phyloP scores from a whole-genome alignment of 164 flowering plant species.

The Paratinospora sagittata region DNA sequence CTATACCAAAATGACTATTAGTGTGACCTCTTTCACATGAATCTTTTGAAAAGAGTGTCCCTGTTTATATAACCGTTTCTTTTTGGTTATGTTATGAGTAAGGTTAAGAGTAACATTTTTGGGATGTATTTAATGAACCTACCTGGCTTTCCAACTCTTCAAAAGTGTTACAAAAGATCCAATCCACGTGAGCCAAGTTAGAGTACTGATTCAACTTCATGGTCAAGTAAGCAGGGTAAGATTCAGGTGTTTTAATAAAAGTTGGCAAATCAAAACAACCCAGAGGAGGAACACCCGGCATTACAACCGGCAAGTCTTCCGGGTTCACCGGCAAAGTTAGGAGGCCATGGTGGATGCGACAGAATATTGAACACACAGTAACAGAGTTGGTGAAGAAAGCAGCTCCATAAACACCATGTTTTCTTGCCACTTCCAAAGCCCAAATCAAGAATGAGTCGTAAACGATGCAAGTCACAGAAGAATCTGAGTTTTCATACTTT shows the following conservation, averaged over 20 bases:
- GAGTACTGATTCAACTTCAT: background rate
- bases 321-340: background rate
- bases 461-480: background rate
- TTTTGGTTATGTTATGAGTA: too few species aligned
- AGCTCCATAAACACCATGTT: background rate
- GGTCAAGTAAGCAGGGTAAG: background rate
- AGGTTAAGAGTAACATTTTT: too few species aligned
- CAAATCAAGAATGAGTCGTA: background rate
- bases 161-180: background rate
- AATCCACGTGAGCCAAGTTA: background rate
- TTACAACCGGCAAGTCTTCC: background rate
- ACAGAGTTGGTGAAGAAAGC: constrained; percentile 15
- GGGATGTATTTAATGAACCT: background rate
- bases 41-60: too few species aligned
- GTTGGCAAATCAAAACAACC: constrained; percentile 13
- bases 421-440: constrained; percentile 15
- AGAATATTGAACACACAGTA: constrained; percentile 8
- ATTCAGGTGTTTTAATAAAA: background rate
- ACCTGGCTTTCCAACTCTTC: constrained; percentile 7
- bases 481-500: background rate
- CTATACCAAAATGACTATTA: too few species aligned
- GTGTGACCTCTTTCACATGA: too few species aligned
- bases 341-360: background rate
- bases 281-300: constrained; percentile 22
- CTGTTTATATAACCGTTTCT: too few species aligned